Evolutionary conservation across 108 stramenopile genomes (phyloP).

Genomic region (Discostella stelligeroides): DNA sequence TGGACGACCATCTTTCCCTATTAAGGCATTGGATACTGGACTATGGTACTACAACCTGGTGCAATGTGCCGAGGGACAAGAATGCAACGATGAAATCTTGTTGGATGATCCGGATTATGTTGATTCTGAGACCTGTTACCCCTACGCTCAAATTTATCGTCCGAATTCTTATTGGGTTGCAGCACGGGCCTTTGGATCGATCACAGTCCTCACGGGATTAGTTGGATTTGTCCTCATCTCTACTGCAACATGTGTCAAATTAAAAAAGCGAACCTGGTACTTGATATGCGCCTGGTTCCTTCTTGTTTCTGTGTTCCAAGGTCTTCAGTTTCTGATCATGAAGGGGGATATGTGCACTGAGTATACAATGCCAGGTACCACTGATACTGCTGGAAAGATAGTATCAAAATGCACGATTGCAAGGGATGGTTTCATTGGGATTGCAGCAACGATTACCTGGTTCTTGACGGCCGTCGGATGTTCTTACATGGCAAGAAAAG

Average conservation of each 20-base stretch:
- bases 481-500: not conserved
- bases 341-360: slow-evolving; percentile 30
- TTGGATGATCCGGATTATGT: slow-evolving; percentile 16
- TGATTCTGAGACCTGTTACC: slow-evolving; percentile 27
- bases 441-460: slow-evolving; percentile 41
- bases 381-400: not conserved
- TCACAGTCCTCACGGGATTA: slow-evolving; percentile 27
- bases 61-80: not conserved
- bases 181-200: slow-evolving; percentile 18
- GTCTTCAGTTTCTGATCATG: slow-evolving; percentile 46
- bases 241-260: slow-evolving; percentile 37
- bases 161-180: slow-evolving; percentile 22
- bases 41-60: slow-evolving; percentile 10
- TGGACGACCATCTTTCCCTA: not conserved
- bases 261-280: slow-evolving; percentile 33
- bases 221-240: slow-evolving; percentile 31
- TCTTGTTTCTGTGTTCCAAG: slow-evolving; percentile 30
- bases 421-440: slow-evolving; percentile 19
- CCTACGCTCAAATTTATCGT: slow-evolving; percentile 11
- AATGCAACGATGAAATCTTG: not conserved
- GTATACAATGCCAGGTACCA: not conserved
- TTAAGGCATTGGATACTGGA: not conserved
- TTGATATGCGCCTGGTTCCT: slow-evolving; percentile 15
- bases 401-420: slow-evolving; percentile 28
- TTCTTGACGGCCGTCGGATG: slow-evolving; percentile 38